Evolutionary conservation across 1,284 basidiomycete genomes (phyloP).

Genomic region (Moesziomyces parantarcticus): DNA sequence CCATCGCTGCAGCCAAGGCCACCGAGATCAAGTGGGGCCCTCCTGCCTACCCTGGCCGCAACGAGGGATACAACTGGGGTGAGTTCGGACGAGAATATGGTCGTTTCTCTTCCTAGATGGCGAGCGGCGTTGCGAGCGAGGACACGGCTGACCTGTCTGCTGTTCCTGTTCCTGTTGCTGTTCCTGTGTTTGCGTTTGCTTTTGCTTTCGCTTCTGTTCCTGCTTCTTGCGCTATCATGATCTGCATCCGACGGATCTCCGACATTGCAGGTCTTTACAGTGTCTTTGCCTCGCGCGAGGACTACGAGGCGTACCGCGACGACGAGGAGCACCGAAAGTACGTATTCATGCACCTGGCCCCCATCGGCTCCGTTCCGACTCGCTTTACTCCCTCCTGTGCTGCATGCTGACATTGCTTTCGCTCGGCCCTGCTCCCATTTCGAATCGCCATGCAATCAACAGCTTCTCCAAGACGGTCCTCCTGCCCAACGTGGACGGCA

Average conservation of each 20-base stretch:
- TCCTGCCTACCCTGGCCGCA: conserved; percentile 51
- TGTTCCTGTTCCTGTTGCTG: conserved; percentile 3
- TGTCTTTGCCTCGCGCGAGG: conserved; percentile 48
- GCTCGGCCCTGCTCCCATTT: conserved; percentile 3
- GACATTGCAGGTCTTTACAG: conserved; percentile 49
- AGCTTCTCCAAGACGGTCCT: conserved; percentile 60
- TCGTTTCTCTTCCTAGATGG: not conserved
- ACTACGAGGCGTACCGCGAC: conserved; percentile 57
- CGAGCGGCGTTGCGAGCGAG: not conserved
- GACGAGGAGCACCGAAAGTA: conserved; percentile 63
- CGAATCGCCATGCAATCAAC: not conserved
- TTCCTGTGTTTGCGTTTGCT: conserved; percentile 1
- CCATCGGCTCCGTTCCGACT: conserved; percentile 5
- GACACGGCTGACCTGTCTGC: not conserved
- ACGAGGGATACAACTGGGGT: conserved; percentile 62
- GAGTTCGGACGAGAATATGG: no score
- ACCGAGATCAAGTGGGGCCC: conserved; percentile 57
- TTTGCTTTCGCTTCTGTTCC: not conserved
- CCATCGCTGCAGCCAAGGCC: conserved; percentile 48
- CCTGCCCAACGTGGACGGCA: conserved; percentile 54
- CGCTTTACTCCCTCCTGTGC: conserved; percentile 2
- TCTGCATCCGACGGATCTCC: conserved; percentile 5
- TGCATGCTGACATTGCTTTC: conserved; percentile 7
- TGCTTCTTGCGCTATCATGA: no score
- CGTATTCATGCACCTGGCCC: conserved; percentile 15